Evolutionary conservation across 2,329 filamentous ascomycete genomes (phyloP), one percentile per base, ranked within the genome.

Genomic region (Penicillium hesseltinei): DNA sequence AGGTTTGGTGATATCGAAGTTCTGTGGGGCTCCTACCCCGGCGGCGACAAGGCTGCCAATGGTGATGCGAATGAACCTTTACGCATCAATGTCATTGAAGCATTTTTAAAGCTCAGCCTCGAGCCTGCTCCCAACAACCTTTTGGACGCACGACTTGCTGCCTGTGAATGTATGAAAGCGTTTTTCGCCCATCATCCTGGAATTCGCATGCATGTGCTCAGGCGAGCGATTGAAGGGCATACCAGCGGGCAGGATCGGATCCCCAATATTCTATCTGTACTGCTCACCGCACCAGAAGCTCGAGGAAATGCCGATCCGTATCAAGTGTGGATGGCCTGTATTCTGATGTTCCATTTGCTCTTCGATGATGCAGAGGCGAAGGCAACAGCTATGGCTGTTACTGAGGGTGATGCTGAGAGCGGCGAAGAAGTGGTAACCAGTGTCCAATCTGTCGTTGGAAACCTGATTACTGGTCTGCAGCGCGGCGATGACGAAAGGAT

Each of bases 351-450:
- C 65, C 92, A 97, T 67, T 80, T 99, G 11, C 76, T 97, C 19
- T 89, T 88, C 60, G 90, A 96, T 58, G 89, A 94, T 64, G 78
- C 84, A 4, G 84, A 90, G 62, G 90, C 90, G 2, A 97, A 97
- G 72, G 81, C 82, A 6, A 81, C 89, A 49, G 87, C 92, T 19
- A 91, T 95, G 82, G 82, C 83, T 23, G 87, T 99, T 21, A 91
- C 87, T 0, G 93, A 97, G 74, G 94, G 94, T 11, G 91, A 97
- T 72, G 90, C 90, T 23, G 87, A 88, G 35, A 90, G 83, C 64
- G 94, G 93, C 4, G 94, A 99, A 77, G 94, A 99, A 74, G 91
- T 97, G 13, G 88, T 99, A 13, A 97, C 93, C 0, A 91, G 91
- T 68, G 91, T 99, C 50, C 94, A 99, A 73, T 89, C 88, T 1